Evolutionary conservation across 1,284 basidiomycete species (phyloP), one percentile per base, ranked within the genome.

Genomic region (Apiotrichum sp.): DNA sequence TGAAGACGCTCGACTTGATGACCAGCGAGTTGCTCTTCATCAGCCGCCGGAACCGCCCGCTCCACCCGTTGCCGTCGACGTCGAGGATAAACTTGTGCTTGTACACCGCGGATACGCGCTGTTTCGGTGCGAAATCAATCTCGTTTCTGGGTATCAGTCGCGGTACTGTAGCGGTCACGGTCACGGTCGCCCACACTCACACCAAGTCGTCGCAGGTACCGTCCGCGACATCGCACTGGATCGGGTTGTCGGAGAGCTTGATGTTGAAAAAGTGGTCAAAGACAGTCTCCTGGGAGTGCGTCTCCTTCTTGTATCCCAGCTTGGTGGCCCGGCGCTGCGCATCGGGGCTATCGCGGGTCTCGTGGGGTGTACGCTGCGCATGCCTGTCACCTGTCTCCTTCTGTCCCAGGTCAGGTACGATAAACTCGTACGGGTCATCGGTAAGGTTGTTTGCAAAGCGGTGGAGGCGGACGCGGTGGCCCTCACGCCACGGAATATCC

Each of bases 21-120:
- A 78, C 74, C 11, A 78, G 62, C 10, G 74, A 74, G 52, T 77
- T 78, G 38, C 75, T 78, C 36, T 68, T 69, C 74, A 79, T 76
- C 33, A 80, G 62, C 4, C 65, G 57, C 9, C 68, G 56, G 61
- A 75, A 73, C 29, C 71, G 68, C 6, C 70, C 71, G 55, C 69
- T 73, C 77, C 75, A 78, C 2, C 74, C 76, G 61, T 79, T 79
- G 1, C 79, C 77, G 58, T 79, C 78, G 16, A 79, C 76, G 56
- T 80, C 78, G 11, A 79, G 69, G 48, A 78, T 53, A 65, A 76
- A 78, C 59, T 78, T 78, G 67, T 78, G 70, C 56, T 69, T 53
- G 53, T 70, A 70, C 46, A 72, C 45, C n/a, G 63, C 60, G 14
- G 65, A 59, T 2, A 65, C 43, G 2, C 50, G 41, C 52, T 74